Base-by-base conservation (phyloP, 2,329 filamentous ascomycete genomes). In the Colletotrichum brevisporum region DNA sequence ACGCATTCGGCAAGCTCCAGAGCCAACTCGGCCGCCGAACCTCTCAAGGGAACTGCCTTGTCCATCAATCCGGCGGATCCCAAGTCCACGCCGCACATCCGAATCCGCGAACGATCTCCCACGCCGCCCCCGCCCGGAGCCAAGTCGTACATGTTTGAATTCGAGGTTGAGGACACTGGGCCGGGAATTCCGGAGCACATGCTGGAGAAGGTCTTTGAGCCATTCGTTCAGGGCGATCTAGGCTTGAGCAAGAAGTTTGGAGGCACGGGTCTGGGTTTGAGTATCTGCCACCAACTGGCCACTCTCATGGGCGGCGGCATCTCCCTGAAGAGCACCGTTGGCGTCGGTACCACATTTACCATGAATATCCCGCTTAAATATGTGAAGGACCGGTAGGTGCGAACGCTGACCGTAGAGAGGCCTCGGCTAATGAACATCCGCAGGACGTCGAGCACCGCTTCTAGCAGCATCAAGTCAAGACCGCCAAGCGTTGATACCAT, bases 211-310 rank as follows among this genome's bases (percentile, higher is more conserved):
- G 94, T 98, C 10, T 98, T 98, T 77, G 95, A 97, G 78, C 95
- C 95, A 0, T 98, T 98, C 76, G 93, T 97, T 0, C 95, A 98
- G 79, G 95, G 93, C n/a, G 94, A 97, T 76, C 83, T 96, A 1
- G 93, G 94, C 1, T 82, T 98, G 16, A 97, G 92, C 82, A 97
- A 94, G 79, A 96, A 96, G 76, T 97, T 91, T 76, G 94, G 94
- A 18, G 95, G 95, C 16, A 97, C 95, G 1, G 95, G 95, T 4
- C 83, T 97, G 2, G 95, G 95, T 2, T 80, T 98, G 63, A 95
- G 92, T 75, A 98, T 98, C 74, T 97, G 94, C 80, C 91, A 93
- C 21, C 95, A 98, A 78, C 83, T 98, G 45, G 93, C 94, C 3
- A 89, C 85, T 16, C 82, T 97, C 16, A 97, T 98, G 94, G 91